These are phyloP conservation scores for Malus hybrid DNA, from an alignment of 331 rosid genomes.

Conservation along the genomic window DNA sequence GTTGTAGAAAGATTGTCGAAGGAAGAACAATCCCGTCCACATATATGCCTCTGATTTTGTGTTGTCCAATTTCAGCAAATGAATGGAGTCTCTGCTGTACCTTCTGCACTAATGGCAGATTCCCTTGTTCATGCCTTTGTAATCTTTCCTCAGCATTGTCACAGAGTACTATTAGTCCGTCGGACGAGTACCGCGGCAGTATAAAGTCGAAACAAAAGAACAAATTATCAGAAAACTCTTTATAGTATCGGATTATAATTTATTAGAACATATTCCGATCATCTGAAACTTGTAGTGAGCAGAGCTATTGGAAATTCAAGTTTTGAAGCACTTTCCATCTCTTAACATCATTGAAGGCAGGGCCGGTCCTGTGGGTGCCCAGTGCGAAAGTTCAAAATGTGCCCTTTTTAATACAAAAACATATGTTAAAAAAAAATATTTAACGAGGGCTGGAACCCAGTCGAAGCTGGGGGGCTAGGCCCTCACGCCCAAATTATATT, in stretches of 20 bases:
- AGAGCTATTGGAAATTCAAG: no score
- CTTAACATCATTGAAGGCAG: neutral
- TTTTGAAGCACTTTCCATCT: neutral
- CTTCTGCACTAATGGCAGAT: neutral
- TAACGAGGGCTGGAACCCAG: no score
- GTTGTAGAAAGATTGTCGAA: constrained; percentile 37
- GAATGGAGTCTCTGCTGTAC: no score
- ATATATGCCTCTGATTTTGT: constrained; percentile 19
- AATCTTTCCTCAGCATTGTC: neutral
- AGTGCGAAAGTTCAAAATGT: no score
- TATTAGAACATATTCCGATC: neutral
- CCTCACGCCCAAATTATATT: no score
- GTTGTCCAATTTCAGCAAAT: no score
- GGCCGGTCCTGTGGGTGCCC: no score
- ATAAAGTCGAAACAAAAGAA: neutral
- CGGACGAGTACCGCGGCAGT: neutral
- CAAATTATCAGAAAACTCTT: no score
- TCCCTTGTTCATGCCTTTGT: neutral
- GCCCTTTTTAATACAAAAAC: no score
- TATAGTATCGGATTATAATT: neutral
- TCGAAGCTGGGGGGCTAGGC: no score
- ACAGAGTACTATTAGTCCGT: neutral
- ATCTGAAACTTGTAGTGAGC: neutral
- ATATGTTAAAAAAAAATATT: no score
- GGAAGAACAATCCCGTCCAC: constrained; percentile 47